Evolutionary conservation across 2,329 filamentous ascomycete species (phyloP), one percentile per base, ranked within the genome.

Genomic region (Fusarium gaditjirri): DNA sequence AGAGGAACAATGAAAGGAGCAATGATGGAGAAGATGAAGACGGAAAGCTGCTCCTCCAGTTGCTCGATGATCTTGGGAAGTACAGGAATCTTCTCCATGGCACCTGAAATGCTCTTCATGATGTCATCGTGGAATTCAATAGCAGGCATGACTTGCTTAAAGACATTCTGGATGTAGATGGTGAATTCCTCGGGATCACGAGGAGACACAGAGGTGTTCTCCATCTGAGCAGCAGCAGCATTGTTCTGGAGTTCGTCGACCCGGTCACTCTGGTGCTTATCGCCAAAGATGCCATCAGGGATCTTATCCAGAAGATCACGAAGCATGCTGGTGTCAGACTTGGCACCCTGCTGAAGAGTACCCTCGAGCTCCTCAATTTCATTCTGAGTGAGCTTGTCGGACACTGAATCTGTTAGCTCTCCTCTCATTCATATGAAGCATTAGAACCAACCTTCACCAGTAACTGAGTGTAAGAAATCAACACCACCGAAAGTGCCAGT

Each of bases 401-500:
- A 93, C 56, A 97, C 90, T 89, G 41, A n/a, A 2, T 21, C 29
- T 19, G 38, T 80, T 57, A 77, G 75, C 49, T 17, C 36, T 21
- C 38, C 43, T 17, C 6, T 14, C 23, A 13, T 23, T 35, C n/a
- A 49, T 17, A 31, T 31, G 16, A 6, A 10, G 41, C 13, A 31
- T 14, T 27, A 36, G 29, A 19, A 74, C 81, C n/a, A 71, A 88
- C 87, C 84, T 84, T 91, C 90, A 65, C 90, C 89, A 49, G 89
- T 93, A 35, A 97, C 94, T 2, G 93, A 96, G 84, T 97, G 94
- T 68, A 97, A 85, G 83, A 98, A 98, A 78, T 98, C 95, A 19
- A 97, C 95, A 71, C 95, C 95, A 69, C 95, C 95, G 81, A 98
- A 98, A 11, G 95, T 98, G 66, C 95, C 95, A 3, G 95, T 98